Evolutionary conservation across 1,139 yeast species (phyloP).

Genomic region (Nadsonia commutata): DNA sequence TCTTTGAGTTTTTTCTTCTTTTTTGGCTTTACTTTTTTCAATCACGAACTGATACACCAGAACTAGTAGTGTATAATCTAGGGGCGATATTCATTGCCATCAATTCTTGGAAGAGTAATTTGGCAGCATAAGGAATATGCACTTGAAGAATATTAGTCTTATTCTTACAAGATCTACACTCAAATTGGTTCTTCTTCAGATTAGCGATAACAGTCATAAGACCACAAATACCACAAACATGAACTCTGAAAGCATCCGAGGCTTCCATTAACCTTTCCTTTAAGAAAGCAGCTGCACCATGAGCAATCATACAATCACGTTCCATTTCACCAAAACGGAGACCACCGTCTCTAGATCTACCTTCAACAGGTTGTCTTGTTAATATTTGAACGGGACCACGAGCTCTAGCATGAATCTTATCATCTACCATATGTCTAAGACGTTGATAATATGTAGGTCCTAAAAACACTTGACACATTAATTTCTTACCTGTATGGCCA

Average conservation of each 20-base stretch:
- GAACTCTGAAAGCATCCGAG: constrained; percentile 96
- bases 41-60: constrained; percentile 23
- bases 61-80: constrained; percentile 27
- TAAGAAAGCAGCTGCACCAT: constrained; percentile 96
- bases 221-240: constrained; percentile 96
- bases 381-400: constrained; percentile 98
- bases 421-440: constrained; percentile 98
- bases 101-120: constrained; percentile 88
- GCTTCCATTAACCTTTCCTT: constrained; percentile 98
- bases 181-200: constrained; percentile 91
- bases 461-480: constrained; percentile 95
- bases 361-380: constrained; percentile 98
- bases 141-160: constrained; percentile 96
- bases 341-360: constrained; percentile 99
- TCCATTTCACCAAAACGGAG: constrained; percentile 99
- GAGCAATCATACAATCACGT: constrained; percentile 99
- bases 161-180: constrained; percentile 96
- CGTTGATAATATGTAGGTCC: constrained; percentile 99
- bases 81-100: constrained; percentile 92
- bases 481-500: constrained; percentile 95
- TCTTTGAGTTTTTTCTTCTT: background rate
- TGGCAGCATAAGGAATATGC: constrained; percentile 95
- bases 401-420: constrained; percentile 97
- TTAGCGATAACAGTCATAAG: constrained; percentile 96
- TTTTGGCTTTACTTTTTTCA: constrained; percentile 5